A percentile compares a stretch with the other conserved stretches of the same genome.
These are phyloP conservation scores for Solanum chilense DNA, from an alignment of 257 asterid species.

Conservation along the genomic window DNA sequence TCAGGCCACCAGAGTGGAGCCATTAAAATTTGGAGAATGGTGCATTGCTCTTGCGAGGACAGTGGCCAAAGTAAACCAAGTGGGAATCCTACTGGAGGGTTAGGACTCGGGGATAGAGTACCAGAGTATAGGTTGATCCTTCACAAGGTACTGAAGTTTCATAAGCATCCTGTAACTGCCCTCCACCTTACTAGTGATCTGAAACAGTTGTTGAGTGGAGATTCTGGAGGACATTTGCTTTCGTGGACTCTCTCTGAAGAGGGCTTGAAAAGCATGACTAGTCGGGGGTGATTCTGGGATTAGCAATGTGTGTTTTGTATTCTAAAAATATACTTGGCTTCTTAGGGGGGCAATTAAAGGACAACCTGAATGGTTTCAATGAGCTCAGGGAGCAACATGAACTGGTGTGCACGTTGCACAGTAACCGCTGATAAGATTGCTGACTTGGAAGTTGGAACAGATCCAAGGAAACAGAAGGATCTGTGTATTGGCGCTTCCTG, in stretches of 20 bases:
- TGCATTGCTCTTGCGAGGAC: slow-evolving; percentile 64
- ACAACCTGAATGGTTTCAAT: background rate
- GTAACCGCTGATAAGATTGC: background rate
- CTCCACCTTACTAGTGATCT: slow-evolving; percentile 72
- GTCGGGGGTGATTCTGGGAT: slow-evolving; percentile 48
- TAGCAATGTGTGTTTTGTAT: background rate
- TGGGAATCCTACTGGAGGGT: slow-evolving; percentile 48
- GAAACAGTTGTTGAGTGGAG: slow-evolving; percentile 86
- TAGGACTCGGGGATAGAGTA: slow-evolving; percentile 39
- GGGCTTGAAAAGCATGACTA: slow-evolving; percentile 46
- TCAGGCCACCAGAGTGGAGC: slow-evolving; percentile 99
- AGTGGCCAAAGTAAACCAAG: slow-evolving; percentile 29
- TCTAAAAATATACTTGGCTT: background rate
- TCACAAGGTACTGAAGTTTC: slow-evolving; percentile 77
- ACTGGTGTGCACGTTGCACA: background rate
- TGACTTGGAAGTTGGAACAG: background rate
- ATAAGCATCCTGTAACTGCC: slow-evolving; percentile 76
- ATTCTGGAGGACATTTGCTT: slow-evolving; percentile 64
- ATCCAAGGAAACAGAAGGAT: background rate
- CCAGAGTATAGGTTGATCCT: slow-evolving; percentile 81
- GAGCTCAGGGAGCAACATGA: background rate
- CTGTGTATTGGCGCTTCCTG: background rate
- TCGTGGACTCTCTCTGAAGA: slow-evolving; percentile 95
- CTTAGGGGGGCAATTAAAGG: background rate
- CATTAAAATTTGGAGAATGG: slow-evolving; percentile 89